These are phyloP conservation scores for Pontederia paniculata DNA, from an alignment of 176 grass and related monocot genomes.

Conservation along the genomic window DNA sequence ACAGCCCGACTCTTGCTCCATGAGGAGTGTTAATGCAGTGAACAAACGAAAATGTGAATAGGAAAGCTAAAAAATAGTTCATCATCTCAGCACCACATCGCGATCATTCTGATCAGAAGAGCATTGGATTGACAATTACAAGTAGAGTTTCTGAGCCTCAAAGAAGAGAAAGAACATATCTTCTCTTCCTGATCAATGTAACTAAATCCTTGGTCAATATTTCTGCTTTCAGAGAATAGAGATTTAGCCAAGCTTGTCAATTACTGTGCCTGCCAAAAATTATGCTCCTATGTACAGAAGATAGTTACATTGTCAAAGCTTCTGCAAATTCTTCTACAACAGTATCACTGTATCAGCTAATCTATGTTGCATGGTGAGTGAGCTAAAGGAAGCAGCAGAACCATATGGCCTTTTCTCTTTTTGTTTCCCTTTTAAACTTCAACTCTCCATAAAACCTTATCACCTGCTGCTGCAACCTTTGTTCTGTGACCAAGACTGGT, in stretches of 20 bases:
- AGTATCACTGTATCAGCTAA: too few species aligned
- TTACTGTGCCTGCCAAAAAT: not conserved
- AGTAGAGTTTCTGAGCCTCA: too few species aligned
- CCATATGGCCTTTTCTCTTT: conserved; percentile 10
- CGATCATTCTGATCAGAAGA: too few species aligned
- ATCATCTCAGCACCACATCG: too few species aligned
- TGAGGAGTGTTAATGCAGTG: too few species aligned
- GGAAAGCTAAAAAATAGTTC: too few species aligned
- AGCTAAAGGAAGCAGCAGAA: not conserved
- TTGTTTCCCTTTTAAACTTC: conserved; percentile 25
- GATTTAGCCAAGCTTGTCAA: not conserved
- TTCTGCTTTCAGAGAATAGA: not conserved
- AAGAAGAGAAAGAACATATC: too few species aligned
- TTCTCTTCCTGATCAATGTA: too few species aligned
- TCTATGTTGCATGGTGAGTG: not conserved
- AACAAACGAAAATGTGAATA: too few species aligned
- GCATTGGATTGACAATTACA: too few species aligned
- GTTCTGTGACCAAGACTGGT: conserved; percentile 23
- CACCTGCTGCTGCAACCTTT: conserved; percentile 29
- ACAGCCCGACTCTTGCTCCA: too few species aligned
- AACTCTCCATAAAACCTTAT: conserved; percentile 44
- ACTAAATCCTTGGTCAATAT: too few species aligned
- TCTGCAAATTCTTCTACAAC: not conserved
- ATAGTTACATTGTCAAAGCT: not conserved
- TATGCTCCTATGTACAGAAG: conserved; percentile 16